Base-by-base conservation (phyloP, 257 asterid species). In the Forsythia suspensa region DNA sequence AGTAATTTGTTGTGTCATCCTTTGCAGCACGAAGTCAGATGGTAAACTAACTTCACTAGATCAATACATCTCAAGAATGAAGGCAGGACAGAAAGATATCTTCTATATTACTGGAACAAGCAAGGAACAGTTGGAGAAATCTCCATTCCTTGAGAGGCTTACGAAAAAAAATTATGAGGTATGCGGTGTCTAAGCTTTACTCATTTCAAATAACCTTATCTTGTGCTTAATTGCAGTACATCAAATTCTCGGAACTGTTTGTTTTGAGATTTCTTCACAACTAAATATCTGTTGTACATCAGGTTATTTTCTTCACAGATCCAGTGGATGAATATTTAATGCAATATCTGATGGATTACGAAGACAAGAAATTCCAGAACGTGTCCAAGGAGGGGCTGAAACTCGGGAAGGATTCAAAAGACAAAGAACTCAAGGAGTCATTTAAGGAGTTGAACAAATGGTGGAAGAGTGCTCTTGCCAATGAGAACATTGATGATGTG, bases 71-170 rank as follows among this genome's bases (percentile, higher is more conserved):
- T 91, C 97, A 34, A 90, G 99, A 78, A 95, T 95, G 98, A 95
- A 91, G 78, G 71, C 96, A 9, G 94, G 96, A 69, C 99, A 95
- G 90, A 95, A 95, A 79, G 99, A 95, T 75, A 93, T 95, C 88
- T 95, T 93, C 84, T 95, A 95, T 42, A 92, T 95, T 65, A 93
- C 99, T 42, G 98, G 99, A 78, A 73, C 97, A 39, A 93, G 89
- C 92, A 95, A 94, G 89, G 99, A 95, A 76, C 98, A 95, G 84
- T 79, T 95, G 84, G 97, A 93, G 85, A 93, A 95, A 82, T 95
- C 99, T 70, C 99, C 98, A 11, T 95, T 95, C 97, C 98, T 95
- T 2, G 99, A 95, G 83, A 91, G 96, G 81, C 90, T 95, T 12
- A 82, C 73, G 59, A 95, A 95, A 97, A 95, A 93, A 79, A 90